Evolutionary conservation across 2,329 filamentous ascomycete genomes (phyloP).

Genomic region (Aureobasidium sp.): DNA sequence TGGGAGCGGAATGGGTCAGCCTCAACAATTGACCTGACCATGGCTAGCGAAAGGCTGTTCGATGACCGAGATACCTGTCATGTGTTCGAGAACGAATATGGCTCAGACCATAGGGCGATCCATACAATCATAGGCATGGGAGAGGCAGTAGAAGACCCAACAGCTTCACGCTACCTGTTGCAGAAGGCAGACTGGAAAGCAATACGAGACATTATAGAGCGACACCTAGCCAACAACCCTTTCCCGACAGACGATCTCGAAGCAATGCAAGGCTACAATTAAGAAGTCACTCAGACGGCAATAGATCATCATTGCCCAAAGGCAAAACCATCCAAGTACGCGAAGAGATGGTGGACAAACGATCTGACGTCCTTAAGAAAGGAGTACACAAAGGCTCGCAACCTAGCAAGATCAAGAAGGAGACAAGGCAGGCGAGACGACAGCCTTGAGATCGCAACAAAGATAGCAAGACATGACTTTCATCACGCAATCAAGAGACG

Average conservation of each 20-base stretch:
- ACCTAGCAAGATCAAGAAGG: slow-evolving; percentile 3
- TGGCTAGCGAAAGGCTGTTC: not conserved
- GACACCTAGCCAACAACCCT: not conserved
- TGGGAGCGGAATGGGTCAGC: not conserved
- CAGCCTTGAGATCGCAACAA: not conserved
- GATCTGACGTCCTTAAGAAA: slow-evolving; percentile 2
- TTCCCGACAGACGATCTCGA: slow-evolving; percentile 4
- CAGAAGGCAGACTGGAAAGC: slow-evolving; percentile 6
- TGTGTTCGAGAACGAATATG: not conserved
- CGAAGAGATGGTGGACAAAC: slow-evolving; percentile 26
- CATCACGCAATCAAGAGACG: slow-evolving; percentile 18
- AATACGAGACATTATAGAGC: not conserved
- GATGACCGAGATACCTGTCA: not conserved
- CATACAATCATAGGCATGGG: not conserved
- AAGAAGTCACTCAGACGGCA: slow-evolving; percentile 14
- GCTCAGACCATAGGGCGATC: slow-evolving; percentile 10
- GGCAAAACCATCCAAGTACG: slow-evolving; percentile 22
- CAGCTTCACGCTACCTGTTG: not conserved
- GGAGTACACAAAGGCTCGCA: not conserved
- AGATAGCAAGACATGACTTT: slow-evolving; percentile 22
- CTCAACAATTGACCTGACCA: not conserved
- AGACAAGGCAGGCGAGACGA: slow-evolving; percentile 2
- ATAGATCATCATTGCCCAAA: slow-evolving; percentile 19
- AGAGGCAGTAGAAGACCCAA: not conserved
- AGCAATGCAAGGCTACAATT: slow-evolving; percentile 1